Evolutionary conservation across 257 asterid genomes (phyloP), one percentile per base, ranked within the genome.

Genomic region (Voacanga thouarsii): DNA sequence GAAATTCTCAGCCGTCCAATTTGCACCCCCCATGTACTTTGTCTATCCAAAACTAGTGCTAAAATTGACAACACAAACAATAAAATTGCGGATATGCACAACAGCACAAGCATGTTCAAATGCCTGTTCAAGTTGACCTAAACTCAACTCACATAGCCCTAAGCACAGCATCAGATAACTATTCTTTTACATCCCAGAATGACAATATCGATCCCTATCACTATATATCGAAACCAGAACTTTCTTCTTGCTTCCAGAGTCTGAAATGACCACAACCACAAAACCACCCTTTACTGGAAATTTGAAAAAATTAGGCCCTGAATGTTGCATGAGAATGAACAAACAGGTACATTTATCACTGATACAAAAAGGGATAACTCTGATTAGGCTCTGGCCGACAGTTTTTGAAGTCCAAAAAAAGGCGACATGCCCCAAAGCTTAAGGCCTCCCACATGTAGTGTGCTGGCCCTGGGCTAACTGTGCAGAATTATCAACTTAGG

Each of bases 361-460:
- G 23, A 49, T 53, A 3, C 21, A 15, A 15, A 33, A 33, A 33
- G 37, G 37, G 37, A 12, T 53, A 53, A 15, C 59, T 0, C 2
- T 53, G 59, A 53, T 53, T 53, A 3, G 2, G 59, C 59, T 18
- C 1, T 53, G 59, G 23, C 59, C 59, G 23, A 53, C 23, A 53
- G 15, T 53, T 2, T 53, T 53, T 14, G 1, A 21, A 12, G 21
- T 18, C 23, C 5, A 14, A 6, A 18, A 15, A 11, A 18, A 4
- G 59, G 3, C 14, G 55, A 11, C 9, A 6, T 12, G 23, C 59
- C 26, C 67, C 80, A 30, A 51, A 66, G 26, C 56, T 77, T 9
- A 50, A 73, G 75, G 80, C 67, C 56, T 55, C 26, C 68, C 75
- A 77, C 67, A 66, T 64, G 80, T 12, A 15, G 11, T 18, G 23